Conservation (phyloP, 2,329 filamentous ascomycete species). For the Cladosporium phlei region DNA sequence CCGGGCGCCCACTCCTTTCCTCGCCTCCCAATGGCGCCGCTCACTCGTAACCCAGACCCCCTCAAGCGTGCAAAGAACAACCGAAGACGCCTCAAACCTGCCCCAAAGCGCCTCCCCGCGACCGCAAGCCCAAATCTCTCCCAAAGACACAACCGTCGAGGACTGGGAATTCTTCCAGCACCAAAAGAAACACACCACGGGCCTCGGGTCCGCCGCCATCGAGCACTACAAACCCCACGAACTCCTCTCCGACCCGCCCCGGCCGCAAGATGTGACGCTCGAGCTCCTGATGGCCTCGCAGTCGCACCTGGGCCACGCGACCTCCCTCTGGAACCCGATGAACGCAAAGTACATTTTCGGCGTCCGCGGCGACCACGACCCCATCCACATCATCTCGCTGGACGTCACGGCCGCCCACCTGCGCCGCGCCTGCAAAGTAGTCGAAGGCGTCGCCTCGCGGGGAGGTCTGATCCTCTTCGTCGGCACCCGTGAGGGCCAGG, state of each 20-base stretch:
- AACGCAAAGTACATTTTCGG: conserved; percentile 95
- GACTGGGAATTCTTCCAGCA: conserved; percentile 42
- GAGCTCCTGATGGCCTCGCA: conserved; percentile 86
- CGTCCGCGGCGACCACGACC: conserved; percentile 70
- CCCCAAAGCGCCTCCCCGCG: conserved; percentile 24
- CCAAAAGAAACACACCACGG: conserved; percentile 34
- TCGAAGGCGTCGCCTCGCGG: conserved; percentile 75
- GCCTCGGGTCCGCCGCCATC: conserved; percentile 37
- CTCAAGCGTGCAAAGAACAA: conserved; percentile 14
- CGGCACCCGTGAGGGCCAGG: conserved; percentile 78
- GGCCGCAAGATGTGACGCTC: conserved; percentile 75
- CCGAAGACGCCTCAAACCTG: conserved; percentile 29
- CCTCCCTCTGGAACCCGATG: conserved; percentile 86
- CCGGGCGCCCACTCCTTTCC: conserved; percentile 28
- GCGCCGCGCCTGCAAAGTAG: conserved; percentile 86
- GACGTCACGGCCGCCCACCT: conserved; percentile 85
- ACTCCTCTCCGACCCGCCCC: conserved; percentile 67
- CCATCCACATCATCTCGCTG: conserved; percentile 69
- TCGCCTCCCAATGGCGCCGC: conserved; percentile 31
- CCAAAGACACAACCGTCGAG: conserved; percentile 32
- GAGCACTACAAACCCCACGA: conserved; percentile 61
- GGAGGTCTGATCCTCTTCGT: conserved; percentile 88
- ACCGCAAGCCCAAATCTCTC: conserved; percentile 26
- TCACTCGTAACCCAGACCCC: conserved; percentile 33
- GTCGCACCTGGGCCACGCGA: conserved; percentile 84